Base-by-base conservation (phyloP, 331 rosid species). In the Rosa hybrid region DNA sequence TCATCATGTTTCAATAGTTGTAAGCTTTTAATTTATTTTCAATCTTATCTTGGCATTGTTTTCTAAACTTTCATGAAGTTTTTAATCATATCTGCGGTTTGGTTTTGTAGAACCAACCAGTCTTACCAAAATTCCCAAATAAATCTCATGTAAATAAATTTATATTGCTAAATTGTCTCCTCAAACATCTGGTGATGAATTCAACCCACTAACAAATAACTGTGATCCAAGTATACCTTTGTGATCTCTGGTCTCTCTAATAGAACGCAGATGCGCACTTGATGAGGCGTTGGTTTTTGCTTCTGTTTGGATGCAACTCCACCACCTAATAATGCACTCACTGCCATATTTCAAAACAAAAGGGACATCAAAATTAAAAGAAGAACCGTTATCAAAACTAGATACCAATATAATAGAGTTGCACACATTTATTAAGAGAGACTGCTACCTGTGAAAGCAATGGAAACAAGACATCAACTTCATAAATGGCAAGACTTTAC, bases 381-480 rank as follows among this genome's bases (percentile, higher is more conserved):
- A 21, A 68, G 74, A 75, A 72, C 71, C 67, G 18, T 82, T 10
- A 13, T 60, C 45, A 18, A 72, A 62, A 57, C 27, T 60, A 74
- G 41, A 53, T 18, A 42, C 68, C 63, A 68, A 9, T 46, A 38
- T 27, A 38, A 50, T 7, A 75, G 17, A 39, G 60, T 12, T 21
- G 64, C 12, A 65, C n/a, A 39, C 6, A 72, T 12, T 27, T 41
- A 57, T 30, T 70, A 74, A 49, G 57, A 50, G 4, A 42, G 64
- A 46, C 12, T 12, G 25, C 13, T 60, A 90, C 98, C 97, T 85
- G 88, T 91, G 97, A 78, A 91, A 91, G 83, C 98, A 93, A 81
- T 93, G 98, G 82, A 93, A 91, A 80, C 98, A 93, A 67, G 98
- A 93, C 98, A 91, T 90, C 77, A 93, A 83, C 87, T 93, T 93